These are phyloP conservation scores for Lactarius hengduanensis DNA, from an alignment of 768 basidiomycete species.

Conservation along the genomic window DNA sequence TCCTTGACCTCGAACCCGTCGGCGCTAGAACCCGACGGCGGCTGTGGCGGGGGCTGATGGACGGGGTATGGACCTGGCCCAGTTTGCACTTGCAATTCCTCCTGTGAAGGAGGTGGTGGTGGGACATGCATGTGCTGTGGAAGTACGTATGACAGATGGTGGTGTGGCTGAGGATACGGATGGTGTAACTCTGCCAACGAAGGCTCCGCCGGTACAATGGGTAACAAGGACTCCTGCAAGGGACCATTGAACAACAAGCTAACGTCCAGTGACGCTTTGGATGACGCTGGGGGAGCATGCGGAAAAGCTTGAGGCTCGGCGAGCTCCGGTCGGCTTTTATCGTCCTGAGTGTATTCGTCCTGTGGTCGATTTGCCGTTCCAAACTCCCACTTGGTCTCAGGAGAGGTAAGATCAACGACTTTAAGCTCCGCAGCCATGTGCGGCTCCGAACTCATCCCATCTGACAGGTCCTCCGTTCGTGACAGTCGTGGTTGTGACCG, in stretches of 20 bases:
- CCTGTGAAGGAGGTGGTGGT: constrained; percentile 13
- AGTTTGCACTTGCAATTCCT: constrained; percentile 23
- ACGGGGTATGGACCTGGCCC: constrained; percentile 24
- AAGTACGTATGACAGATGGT: constrained; percentile 14
- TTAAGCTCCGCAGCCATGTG: constrained; percentile 22
- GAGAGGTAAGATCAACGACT: constrained; percentile 38
- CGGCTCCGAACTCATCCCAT: constrained; percentile 8
- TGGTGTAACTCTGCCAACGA: constrained; percentile 20
- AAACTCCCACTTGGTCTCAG: constrained; percentile 53
- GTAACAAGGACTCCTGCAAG: constrained; percentile 10
- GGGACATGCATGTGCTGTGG: constrained; percentile 17
- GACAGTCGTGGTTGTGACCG: constrained; percentile 31
- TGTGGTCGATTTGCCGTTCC: constrained; percentile 42
- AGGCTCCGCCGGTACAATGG: constrained; percentile 9
- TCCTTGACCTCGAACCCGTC: constrained; percentile 57
- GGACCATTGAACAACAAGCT: constrained; percentile 25
- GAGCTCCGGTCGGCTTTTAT: constrained; percentile 7
- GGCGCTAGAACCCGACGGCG: constrained; percentile 28
- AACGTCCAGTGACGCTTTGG: constrained; percentile 17
- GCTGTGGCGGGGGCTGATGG: constrained; percentile 19
- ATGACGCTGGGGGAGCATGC: constrained; percentile 1
- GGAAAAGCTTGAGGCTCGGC: not conserved
- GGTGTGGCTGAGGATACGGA: constrained; percentile 19
- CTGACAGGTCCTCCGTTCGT: constrained; percentile 2
- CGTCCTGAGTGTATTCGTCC: constrained; percentile 15